Evolutionary conservation across 179 eudicot genomes (phyloP).

Genomic region (Silene coronaria): DNA sequence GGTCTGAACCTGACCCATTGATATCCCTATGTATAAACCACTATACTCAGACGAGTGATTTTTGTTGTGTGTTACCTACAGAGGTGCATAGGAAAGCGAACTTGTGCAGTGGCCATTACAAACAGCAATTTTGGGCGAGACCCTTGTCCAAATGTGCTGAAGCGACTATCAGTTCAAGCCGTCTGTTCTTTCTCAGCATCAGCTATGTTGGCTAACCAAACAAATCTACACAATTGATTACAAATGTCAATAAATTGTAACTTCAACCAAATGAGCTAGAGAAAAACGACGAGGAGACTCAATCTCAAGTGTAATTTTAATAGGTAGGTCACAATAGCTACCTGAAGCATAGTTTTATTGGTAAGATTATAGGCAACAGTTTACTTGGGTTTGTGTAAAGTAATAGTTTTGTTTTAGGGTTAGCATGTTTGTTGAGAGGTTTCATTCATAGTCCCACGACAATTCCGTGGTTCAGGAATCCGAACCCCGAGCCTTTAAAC

Average conservation of each 20-base stretch:
- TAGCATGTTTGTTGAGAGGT: constrained; percentile 18
- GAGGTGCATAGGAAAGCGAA: constrained; percentile 73
- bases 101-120: constrained; percentile 70
- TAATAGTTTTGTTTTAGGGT: constrained; percentile 15
- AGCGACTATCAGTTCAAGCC: constrained; percentile 86
- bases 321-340: constrained; percentile 30
- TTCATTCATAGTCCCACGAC: constrained; percentile 8
- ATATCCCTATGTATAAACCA: background rate
- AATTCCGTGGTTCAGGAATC: constrained; percentile 15
- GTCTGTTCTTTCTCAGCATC: constrained; percentile 43
- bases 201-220: constrained; percentile 24
- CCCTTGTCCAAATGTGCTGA: constrained; percentile 89
- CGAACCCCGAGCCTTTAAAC: constrained; percentile 20
- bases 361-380: constrained; percentile 13
- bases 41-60: background rate
- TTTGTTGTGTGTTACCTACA: constrained; percentile 25
- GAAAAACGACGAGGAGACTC: background rate
- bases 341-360: constrained; percentile 16
- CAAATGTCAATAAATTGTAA: constrained; percentile 8
- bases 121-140: constrained; percentile 73
- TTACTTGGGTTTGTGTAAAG: constrained; percentile 21
- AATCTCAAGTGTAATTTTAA: constrained; percentile 27
- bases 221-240: constrained; percentile 32
- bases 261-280: constrained; percentile 13
- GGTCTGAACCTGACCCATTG: background rate